Evolutionary conservation across 2,329 filamentous ascomycete genomes (phyloP), one percentile per base, ranked within the genome.

Genomic region (Fusarium sp.): DNA sequence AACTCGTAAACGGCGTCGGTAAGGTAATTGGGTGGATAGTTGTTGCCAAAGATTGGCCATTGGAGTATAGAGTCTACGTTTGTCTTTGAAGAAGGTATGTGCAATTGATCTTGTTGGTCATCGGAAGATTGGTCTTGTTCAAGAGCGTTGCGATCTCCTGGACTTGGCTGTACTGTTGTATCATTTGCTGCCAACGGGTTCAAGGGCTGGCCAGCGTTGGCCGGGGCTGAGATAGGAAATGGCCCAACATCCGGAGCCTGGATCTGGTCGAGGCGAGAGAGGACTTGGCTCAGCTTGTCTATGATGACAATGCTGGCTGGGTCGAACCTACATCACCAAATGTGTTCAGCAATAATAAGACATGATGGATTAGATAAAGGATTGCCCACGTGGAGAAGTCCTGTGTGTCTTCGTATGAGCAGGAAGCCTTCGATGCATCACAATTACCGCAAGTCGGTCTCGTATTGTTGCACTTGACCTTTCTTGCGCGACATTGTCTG

Each of bases 391-490:
- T 22, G 11, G 38, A 40, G 18, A 20, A 40, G 38, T 40, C 38
- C 6, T 40, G 38, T 10, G 38, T 20, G 13, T 40, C 38, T 20
- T 40, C 38, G 10, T 40, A 40, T 6, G n/a, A 13, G n/a, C 38
- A 40, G 13, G 18, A 40, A 2, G 38, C 38, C 18, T 40, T 40
- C 11, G 38, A 40, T 1, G 38, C 38, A 22, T 40, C 38, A 22
- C 60, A 63, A 26, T 45, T 63, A 8, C 60, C 60, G n/a, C 60
- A 63, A 13, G 39, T 11, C 9, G 60, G 60, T 4, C 60, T 49
- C 9, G 54, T 38, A 44, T 63, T 63, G 39, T 63, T 63, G 43
- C 60, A 63, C 20, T 63, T 63, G 36, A 63, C 39, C 49, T 63
- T 63, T 22, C 60, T 48, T 22, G 49, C 55, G 17, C 60, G 60